Conservation (phyloP, 2,329 filamentous ascomycete species). For the Xenosphaeropsis pyriputrescens region DNA sequence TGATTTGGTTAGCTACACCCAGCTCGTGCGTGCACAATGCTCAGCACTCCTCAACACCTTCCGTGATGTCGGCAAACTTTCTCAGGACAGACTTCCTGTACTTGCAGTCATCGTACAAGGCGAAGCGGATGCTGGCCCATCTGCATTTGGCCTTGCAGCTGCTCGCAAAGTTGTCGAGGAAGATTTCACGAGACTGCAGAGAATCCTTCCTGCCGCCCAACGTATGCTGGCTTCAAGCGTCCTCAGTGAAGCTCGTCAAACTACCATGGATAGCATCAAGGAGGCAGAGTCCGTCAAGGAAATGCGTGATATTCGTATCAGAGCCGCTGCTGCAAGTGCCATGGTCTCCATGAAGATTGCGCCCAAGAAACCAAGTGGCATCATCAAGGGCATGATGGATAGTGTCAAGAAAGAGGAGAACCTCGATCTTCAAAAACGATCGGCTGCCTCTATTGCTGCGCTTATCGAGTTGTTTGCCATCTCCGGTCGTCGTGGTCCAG, state of each 20-base stretch:
- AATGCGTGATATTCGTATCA: constrained; percentile 71
- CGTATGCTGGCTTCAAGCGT: constrained; percentile 71
- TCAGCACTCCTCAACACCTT: constrained; percentile 83
- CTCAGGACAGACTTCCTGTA: constrained; percentile 57
- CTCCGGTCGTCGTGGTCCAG: constrained; percentile 66
- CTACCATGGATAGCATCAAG: constrained; percentile 56
- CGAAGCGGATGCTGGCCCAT: constrained; percentile 79
- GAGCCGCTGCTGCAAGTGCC: constrained; percentile 73
- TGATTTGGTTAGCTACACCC: constrained; percentile 80
- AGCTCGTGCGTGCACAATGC: constrained; percentile 82
- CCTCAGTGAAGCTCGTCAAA: constrained; percentile 61
- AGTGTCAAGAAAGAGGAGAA: constrained; percentile 95
- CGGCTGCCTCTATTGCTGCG: constrained; percentile 68
- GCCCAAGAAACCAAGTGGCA: constrained; percentile 81
- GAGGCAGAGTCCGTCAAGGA: constrained; percentile 71
- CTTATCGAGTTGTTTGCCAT: constrained; percentile 79
- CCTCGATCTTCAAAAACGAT: constrained; percentile 71
- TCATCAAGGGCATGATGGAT: constrained; percentile 98
- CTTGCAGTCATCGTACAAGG: constrained; percentile 90
- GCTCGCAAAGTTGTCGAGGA: constrained; percentile 77
- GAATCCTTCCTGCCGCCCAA: constrained; percentile 75
- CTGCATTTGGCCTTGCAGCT: constrained; percentile 75
- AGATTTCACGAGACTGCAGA: constrained; percentile 82
- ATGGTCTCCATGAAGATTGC: constrained; percentile 76
- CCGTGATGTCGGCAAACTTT: constrained; percentile 75